Evolutionary conservation across 768 basidiomycete genomes (phyloP), one percentile per base, ranked within the genome.

Genomic region (Steccherinum ochraceum): DNA sequence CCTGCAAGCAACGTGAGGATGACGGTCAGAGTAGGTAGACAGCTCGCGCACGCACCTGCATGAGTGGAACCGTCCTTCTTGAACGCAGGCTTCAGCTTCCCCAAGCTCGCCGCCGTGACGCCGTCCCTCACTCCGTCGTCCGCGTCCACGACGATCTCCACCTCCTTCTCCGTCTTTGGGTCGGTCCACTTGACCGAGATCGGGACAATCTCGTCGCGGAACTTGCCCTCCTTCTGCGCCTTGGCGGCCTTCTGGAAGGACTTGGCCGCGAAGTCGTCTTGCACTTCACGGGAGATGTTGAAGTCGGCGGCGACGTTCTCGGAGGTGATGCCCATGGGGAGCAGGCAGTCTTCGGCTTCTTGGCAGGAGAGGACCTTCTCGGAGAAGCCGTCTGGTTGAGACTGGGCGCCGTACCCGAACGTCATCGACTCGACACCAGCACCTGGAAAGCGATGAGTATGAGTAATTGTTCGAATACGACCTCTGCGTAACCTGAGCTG

Each of bases 291-390:
- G 24, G 84, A 72, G 64, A 95, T 80, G 52, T 73, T 72, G 67
- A 78, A 94, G 50, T 91, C 82, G 45, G 74, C 65, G 12, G 93
- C 89, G 56, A 93, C 90, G 64, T 93, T 93, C 72, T 94, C 92
- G n/a, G 88, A 91, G 18, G 93, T 93, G 72, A 93, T 84, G 27
- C 93, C 93, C 89, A 92, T 92, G 41, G 90, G 90, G 52, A 89
- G 72, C 23, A 87, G 74, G 63, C 90, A 93, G 70, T 93, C 91
- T 52, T 79, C 79, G 2, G 91, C 80, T 57, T 87, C 83, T 58
- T 80, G 70, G 67, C 76, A 81, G 26, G 73, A 58, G 53, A 88
- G 75, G 43, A 93, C 73, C 44, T 76, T 74, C 20, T 87, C 81
- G 2, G 86, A 84, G 67, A 75, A 83, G 46, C 68, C 72, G 47